Conservation (phyloP, 2,329 filamentous ascomycete species). For the Paracorniculantispora psalliotae region DNA sequence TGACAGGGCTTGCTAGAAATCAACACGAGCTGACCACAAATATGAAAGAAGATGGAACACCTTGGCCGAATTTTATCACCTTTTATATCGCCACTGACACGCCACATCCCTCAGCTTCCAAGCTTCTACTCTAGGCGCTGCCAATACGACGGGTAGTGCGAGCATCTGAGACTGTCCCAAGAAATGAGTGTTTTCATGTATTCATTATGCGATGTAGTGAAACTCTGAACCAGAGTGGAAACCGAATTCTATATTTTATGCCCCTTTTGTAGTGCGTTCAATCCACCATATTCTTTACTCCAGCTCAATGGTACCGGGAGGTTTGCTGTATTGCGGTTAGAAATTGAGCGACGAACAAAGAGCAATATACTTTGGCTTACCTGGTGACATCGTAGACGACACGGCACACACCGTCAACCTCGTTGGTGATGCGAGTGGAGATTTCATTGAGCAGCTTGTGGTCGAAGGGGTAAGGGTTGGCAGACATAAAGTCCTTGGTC, state of each 20-base stretch:
- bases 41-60: no score
- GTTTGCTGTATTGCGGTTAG: conserved; percentile 42
- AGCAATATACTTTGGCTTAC: conserved; percentile 30
- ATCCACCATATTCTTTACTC: conserved; percentile 46
- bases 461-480: conserved; percentile 63
- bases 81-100: no score
- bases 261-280: not conserved
- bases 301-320: conserved; percentile 69
- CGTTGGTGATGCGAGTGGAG: conserved; percentile 60
- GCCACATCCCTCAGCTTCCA: no score
- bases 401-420: conserved; percentile 63
- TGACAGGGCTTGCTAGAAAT: no score
- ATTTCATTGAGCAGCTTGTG: conserved; percentile 62
- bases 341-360: not conserved
- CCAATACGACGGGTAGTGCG: no score
- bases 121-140: no score
- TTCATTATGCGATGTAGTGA: not conserved
- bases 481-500: conserved; percentile 59
- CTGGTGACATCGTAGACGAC: conserved; percentile 62
- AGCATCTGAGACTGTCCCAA: not conserved
- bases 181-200: not conserved
- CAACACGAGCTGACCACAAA: no score
- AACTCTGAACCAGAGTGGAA: not conserved
- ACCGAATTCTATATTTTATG: not conserved
- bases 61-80: no score